Percentiles rank a stretch among this genome's conserved stretches.
phyloP scores from a whole-genome alignment of 495 filamentous ascomycete species.

The Talaromyces wortmannii region DNA sequence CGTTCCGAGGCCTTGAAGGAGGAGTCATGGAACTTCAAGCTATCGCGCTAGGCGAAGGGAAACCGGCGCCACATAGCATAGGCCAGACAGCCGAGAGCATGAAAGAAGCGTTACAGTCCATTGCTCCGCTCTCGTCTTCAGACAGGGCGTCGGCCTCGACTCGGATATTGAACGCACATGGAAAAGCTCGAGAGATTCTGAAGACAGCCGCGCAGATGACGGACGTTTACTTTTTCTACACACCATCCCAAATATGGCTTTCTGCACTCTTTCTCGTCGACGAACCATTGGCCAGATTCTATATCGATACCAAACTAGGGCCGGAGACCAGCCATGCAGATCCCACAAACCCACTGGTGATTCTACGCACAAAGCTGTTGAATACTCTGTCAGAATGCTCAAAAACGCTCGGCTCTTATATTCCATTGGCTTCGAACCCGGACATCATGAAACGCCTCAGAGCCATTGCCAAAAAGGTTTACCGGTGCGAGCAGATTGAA shows the following conservation, averaged over 20 bases:
- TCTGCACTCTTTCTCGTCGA: conserved; percentile 72
- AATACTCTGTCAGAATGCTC: conserved; percentile 34
- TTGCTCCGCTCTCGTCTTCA: conserved; percentile 17
- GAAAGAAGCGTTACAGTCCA: conserved; percentile 17
- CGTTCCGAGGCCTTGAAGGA: conserved; percentile 80
- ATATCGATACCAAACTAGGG: conserved; percentile 66
- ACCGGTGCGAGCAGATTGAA: conserved; percentile 70
- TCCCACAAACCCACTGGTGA: conserved; percentile 14
- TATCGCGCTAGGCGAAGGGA: conserved; percentile 45
- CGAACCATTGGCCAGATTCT: conserved; percentile 58
- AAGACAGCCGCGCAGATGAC: conserved; percentile 77
- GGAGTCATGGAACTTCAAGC: conserved; percentile 75
- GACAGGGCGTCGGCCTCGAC: conserved; percentile 19
- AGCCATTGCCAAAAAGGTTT: conserved; percentile 63
- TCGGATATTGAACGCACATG: conserved; percentile 62
- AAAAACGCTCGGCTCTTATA: conserved; percentile 27
- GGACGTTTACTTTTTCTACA: conserved; percentile 93
- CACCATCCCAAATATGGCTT: conserved; percentile 89
- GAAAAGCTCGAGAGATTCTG: conserved; percentile 61
- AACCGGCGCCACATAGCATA: conserved; percentile 27
- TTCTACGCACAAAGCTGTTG: conserved; percentile 35
- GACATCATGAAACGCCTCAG: conserved; percentile 46
- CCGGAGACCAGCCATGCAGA: conserved; percentile 6
- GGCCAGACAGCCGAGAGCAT: conserved; percentile 31
- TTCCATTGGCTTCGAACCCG: conserved; percentile 33